Evolutionary conservation across 768 basidiomycete genomes (phyloP), one percentile per base, ranked within the genome.

Genomic region (Hortiboletus flavorubellus): DNA sequence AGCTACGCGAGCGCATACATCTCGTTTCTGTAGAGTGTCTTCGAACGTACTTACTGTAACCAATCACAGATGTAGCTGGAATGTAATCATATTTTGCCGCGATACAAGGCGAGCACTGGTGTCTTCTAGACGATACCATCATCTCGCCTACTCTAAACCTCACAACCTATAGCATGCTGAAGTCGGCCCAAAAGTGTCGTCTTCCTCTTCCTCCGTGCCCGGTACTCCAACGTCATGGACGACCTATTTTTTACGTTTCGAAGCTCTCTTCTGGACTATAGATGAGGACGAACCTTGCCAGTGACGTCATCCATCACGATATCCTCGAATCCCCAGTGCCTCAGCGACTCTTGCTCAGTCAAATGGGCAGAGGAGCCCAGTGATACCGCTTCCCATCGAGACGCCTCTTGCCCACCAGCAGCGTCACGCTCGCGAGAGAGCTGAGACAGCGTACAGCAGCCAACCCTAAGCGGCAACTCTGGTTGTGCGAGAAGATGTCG

Each of bases 1-100:
- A 96, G 93, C 71, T 99, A 99, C 67, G 95, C 94, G 8, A 96
- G 94, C 68, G 97, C 87, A 31, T 93, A 85, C 73, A 73, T 92
- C 42, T 78, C 75, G 35, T 81, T 91, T 69, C 43, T 46, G 42
- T 72, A 66, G 56, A 48, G 33, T 49, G 43, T 14, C 35, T 26
- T 47, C n/a, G 40, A 43, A 50, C 47, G 47, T 58, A 48, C 40
- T 21, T 26, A 21, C 21, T 21, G 21, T 21, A 11, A 47, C 29
- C 46, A 53, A 39, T 38, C 43, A 3, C 30, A 39, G 14, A 44
- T 48, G 23, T 35, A 39, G 5, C 5, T 41, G 26, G 23, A 40
- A 39, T 57, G 52, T 51, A 55, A 34, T 31, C 38, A 35, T 41
- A 30, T 21, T 47, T 26, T 42, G 18, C 23, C 11, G 10, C 26